Evolutionary conservation across 768 basidiomycete species (phyloP).

Genomic region (Kwoniella botswanensis): DNA sequence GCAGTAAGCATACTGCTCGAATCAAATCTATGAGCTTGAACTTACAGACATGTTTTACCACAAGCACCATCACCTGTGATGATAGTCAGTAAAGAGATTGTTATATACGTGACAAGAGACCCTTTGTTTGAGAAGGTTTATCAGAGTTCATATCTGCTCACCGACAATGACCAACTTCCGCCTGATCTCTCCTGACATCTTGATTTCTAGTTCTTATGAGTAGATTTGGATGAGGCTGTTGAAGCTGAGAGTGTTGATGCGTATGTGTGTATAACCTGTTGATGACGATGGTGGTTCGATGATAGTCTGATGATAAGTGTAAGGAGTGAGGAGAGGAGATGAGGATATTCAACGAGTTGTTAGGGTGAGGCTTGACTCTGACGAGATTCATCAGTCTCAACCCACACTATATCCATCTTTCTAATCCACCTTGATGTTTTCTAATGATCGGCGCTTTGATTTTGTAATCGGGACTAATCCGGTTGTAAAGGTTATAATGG

Average conservation of each 20-base stretch:
- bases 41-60: slow-evolving; percentile 69
- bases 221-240: background rate
- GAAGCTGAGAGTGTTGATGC: background rate
- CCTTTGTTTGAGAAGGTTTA: slow-evolving; percentile 3
- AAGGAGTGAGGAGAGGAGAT: background rate
- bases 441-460: too few species aligned
- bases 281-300: too few species aligned
- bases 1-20: slow-evolving; percentile 8
- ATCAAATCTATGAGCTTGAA: background rate
- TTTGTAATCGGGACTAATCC: too few species aligned
- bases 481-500: too few species aligned
- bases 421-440: background rate
- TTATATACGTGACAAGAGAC: background rate
- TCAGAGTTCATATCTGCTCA: slow-evolving; percentile 35
- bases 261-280: background rate
- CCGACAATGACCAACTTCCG: slow-evolving; percentile 99
- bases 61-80: slow-evolving; percentile 88
- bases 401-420: background rate
- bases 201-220: slow-evolving; percentile 13
- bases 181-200: slow-evolving; percentile 90
- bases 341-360: background rate
- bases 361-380: background rate
- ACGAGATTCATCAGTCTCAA: background rate
- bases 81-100: background rate
- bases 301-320: background rate